Conservation (phyloP, 2,329 filamentous ascomycete genomes). For the Alternaria incomplexa region DNA sequence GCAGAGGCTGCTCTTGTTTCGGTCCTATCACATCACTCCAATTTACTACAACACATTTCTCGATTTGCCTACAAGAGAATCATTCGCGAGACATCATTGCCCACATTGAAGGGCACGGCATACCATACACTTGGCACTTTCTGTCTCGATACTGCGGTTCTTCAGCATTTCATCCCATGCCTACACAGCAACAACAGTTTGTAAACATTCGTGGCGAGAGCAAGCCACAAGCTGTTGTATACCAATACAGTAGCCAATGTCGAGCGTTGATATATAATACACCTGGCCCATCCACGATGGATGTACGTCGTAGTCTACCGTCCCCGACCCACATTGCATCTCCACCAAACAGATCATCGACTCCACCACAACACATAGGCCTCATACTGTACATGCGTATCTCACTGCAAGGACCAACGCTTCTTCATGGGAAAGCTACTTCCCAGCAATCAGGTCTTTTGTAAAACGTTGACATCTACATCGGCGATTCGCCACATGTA, state of each 20-base stretch:
- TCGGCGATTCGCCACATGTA: constrained; percentile 93
- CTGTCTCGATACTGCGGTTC: background rate
- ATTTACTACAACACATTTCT: background rate
- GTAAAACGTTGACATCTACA: constrained; percentile 69
- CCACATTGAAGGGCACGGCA: background rate
- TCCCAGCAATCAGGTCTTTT: constrained; percentile 17
- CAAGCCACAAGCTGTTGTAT: background rate
- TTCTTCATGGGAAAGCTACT: background rate
- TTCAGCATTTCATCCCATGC: background rate
- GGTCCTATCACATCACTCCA: background rate
- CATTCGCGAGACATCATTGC: too few species aligned
- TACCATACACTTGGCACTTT: background rate
- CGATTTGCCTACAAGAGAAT: background rate
- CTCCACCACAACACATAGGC: constrained; percentile 1
- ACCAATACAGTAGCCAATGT: background rate
- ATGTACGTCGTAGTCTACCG: background rate
- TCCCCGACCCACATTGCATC: background rate
- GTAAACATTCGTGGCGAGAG: background rate
- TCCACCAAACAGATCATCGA: background rate
- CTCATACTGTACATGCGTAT: background rate
- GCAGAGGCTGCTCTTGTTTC: background rate
- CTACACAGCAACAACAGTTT: background rate
- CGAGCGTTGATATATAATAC: background rate
- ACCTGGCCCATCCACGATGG: background rate
- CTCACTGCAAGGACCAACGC: background rate